Base-by-base conservation (phyloP, 805 yeast species). In the Metschnikowia cubensis region DNA sequence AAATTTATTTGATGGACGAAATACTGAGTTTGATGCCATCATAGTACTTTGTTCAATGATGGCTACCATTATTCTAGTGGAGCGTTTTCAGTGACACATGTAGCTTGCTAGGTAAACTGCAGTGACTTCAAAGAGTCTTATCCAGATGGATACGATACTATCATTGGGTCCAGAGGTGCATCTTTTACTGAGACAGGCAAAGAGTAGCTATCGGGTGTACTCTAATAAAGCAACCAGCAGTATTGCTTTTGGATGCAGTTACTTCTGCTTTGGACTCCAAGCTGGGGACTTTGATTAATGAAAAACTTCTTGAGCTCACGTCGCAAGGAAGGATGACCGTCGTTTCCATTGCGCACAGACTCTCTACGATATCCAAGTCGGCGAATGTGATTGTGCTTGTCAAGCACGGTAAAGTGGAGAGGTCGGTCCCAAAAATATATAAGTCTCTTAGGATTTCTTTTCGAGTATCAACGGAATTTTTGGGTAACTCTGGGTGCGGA, bases 191-290 rank as follows among this genome's bases (percentile, higher is more conserved):
- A 90, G 35, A 85, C 64, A 84, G 85, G 62, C 91, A 85, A 68
- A 76, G 89, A 57, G 72, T 85, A 38, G 90, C 90, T 6, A 83
- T 85, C 65, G 91, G 91, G 0, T 70, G 91, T 54, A 88, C 89
- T 1, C 69, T 85, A 52, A 80, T 85, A 50, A 82, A 86, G 52
- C 75, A 79, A 50, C 91, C 91, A 6, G 71, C 78, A 42, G 73
- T 85, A 18, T 67, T 85, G 56, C 75, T 85, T 4, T 69, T 85
- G 49, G 91, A 85, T 58, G 91, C 85, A 59, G 87, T 87, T 5
- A 82, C 87, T 0, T 80, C 85, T 3, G 86, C 87, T 1, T 66
- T 82, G 35, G 87, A 82, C 59, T 69, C 75, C 20, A 70, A 67
- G 57, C 74, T 76, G 61, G 85, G 82, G 61, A 67, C 68, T 36